Evolutionary conservation across 768 basidiomycete genomes (phyloP).

Genomic region (Boletellus emodensis): DNA sequence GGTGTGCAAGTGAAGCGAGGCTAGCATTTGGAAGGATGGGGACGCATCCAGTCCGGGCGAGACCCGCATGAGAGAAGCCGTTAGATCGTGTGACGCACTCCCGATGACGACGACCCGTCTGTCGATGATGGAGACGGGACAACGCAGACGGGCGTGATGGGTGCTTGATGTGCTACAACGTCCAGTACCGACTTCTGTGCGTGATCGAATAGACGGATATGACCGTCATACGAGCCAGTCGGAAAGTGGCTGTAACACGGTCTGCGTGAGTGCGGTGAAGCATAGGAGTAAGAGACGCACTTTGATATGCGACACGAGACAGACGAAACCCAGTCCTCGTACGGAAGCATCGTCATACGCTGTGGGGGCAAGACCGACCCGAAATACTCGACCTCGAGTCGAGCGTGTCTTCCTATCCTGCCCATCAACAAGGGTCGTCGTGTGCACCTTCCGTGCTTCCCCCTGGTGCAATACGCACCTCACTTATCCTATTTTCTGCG

Average conservation of each 20-base stretch:
- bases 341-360: slow-evolving; percentile 71
- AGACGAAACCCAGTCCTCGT: slow-evolving; percentile 93
- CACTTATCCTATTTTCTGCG: slow-evolving; percentile 60
- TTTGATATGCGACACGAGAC: slow-evolving; percentile 53
- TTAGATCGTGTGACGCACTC: slow-evolving; percentile 77
- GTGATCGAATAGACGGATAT: slow-evolving; percentile 69
- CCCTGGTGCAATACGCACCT: slow-evolving; percentile 38
- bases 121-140: slow-evolving; percentile 37
- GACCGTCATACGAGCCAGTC: slow-evolving; percentile 79
- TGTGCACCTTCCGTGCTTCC: background rate
- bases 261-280: background rate
- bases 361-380: slow-evolving; percentile 86
- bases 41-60: slow-evolving; percentile 8
- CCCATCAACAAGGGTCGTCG: slow-evolving; percentile 8
- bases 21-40: slow-evolving; percentile 35
- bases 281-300: slow-evolving; percentile 5
- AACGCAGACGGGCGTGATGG: slow-evolving; percentile 62
- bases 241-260: slow-evolving; percentile 53
- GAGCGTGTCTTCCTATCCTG: slow-evolving; percentile 75
- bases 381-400: slow-evolving; percentile 92
- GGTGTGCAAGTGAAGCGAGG: slow-evolving; percentile 82
- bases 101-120: slow-evolving; percentile 44
- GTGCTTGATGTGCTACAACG: slow-evolving; percentile 52
- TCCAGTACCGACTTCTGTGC: slow-evolving; percentile 54
- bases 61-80: slow-evolving; percentile 49